A percentile compares a stretch with the other conserved stretches of the same genome.
Conservation (phyloP, 495 filamentous ascomycete species). For the Xylaria longipes region DNA sequence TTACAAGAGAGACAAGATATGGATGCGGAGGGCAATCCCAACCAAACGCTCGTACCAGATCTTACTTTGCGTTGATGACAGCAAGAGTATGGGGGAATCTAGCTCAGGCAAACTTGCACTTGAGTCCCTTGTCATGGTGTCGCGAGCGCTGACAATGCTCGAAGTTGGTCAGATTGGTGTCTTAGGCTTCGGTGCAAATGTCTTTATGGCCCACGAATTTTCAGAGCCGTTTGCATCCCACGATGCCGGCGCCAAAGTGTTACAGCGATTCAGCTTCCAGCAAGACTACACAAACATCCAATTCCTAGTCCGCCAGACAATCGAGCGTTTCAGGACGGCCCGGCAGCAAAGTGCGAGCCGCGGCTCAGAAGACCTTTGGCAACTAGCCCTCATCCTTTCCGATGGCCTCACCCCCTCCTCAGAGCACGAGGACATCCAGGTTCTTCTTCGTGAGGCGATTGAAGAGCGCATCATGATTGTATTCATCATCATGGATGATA, state of each 20-base stretch:
- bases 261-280: slow-evolving; percentile 85
- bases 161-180: slow-evolving; percentile 92
- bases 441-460: slow-evolving; percentile 82
- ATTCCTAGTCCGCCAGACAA: slow-evolving; percentile 74
- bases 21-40: slow-evolving; percentile 92
- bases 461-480: slow-evolving; percentile 98
- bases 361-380: slow-evolving; percentile 87
- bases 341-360: slow-evolving; percentile 62
- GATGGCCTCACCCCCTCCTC: slow-evolving; percentile 84
- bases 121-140: slow-evolving; percentile 88
- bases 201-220: slow-evolving; percentile 89
- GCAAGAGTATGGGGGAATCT: slow-evolving; percentile 84
- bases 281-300: slow-evolving; percentile 85
- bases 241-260: slow-evolving; percentile 80
- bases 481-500: slow-evolving; percentile 92
- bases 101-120: slow-evolving; percentile 74
- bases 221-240: slow-evolving; percentile 74
- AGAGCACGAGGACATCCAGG: slow-evolving; percentile 79
- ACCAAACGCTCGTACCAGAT: slow-evolving; percentile 95
- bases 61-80: slow-evolving; percentile 96
- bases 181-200: slow-evolving; percentile 84
- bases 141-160: slow-evolving; percentile 83
- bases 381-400: slow-evolving; percentile 88
- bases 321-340: slow-evolving; percentile 81
- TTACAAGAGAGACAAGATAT: slow-evolving; percentile 99